Evolutionary conservation across 2,329 filamentous ascomycete species (phyloP).

Genomic region (Scorias spongiosa): DNA sequence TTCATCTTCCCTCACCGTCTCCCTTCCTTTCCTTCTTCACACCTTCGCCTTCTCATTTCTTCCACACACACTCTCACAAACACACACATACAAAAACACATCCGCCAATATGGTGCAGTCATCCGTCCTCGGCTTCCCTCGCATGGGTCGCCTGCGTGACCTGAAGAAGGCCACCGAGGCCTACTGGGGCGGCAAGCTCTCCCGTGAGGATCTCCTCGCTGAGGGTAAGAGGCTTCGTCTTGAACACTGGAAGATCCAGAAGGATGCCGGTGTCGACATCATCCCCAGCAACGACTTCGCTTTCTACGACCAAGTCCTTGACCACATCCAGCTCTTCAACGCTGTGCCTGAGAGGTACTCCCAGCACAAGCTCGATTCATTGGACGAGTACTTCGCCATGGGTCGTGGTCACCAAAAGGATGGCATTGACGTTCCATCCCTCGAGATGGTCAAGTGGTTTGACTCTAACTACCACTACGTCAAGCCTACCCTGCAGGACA

Average conservation of each 20-base stretch:
- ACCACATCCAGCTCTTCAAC: conserved; percentile 96
- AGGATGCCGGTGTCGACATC: conserved; percentile 91
- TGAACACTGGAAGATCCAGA: conserved; percentile 99
- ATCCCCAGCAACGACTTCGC: conserved; percentile 99
- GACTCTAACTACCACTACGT: conserved; percentile 99
- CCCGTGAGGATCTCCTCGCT: conserved; percentile 72
- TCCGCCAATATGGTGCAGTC: conserved; percentile 33
- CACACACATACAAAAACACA: not conserved
- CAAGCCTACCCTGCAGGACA: conserved; percentile 94
- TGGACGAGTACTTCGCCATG: conserved; percentile 99
- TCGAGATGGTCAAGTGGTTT: conserved; percentile 99
- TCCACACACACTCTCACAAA: too few relatives aligned
- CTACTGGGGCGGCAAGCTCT: conserved; percentile 92
- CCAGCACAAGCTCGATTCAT: conserved; percentile 67
- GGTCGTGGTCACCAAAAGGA: conserved; percentile 95
- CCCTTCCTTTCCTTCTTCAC: not conserved
- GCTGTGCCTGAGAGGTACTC: conserved; percentile 87
- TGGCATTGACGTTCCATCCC: conserved; percentile 72
- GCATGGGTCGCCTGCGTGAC: conserved; percentile 96
- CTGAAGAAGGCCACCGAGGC: conserved; percentile 99
- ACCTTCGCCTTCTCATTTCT: not conserved
- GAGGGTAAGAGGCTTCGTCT: conserved; percentile 96
- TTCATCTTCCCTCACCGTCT: too few relatives aligned
- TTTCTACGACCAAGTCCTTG: conserved; percentile 93
- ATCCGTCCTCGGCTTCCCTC: conserved; percentile 92